phyloP scores from a whole-genome alignment of 805 yeast genomes.

The Spathaspora sp. region DNA sequence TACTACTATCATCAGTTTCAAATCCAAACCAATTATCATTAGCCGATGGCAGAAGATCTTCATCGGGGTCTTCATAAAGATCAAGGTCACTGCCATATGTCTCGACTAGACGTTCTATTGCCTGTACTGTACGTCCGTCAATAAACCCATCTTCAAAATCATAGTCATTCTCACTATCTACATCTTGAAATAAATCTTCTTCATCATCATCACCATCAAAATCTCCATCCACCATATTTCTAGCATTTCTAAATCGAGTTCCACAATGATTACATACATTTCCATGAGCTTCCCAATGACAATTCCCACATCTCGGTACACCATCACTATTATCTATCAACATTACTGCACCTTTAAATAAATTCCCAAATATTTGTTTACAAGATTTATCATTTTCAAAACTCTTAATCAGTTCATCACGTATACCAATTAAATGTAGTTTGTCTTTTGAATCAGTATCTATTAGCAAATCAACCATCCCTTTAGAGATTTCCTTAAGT shows the following conservation, averaged over 20 bases:
- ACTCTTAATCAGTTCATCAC: conserved; percentile 23
- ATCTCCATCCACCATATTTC: conserved; percentile 29
- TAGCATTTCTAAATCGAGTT: conserved; percentile 41
- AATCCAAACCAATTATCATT: conserved; percentile 18
- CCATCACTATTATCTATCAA: conserved; percentile 65
- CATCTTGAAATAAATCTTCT: conserved; percentile 16
- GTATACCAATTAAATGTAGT: conserved; percentile 18
- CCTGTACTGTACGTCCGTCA: conserved; percentile 22
- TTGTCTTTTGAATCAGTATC: conserved; percentile 25
- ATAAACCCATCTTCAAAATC: conserved; percentile 33
- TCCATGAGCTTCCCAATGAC: conserved; percentile 80
- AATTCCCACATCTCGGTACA: conserved; percentile 67
- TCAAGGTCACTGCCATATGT: conserved; percentile 10
- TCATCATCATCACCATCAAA: conserved; percentile 31
- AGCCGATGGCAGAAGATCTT: conserved; percentile 3
- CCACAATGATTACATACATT: conserved; percentile 68
- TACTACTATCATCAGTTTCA: conserved; percentile 3
- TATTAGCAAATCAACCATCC: conserved; percentile 35
- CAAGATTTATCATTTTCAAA: conserved; percentile 38
- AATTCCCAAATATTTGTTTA: conserved; percentile 42
- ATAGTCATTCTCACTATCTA: conserved; percentile 15
- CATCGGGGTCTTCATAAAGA: conserved; percentile 8
- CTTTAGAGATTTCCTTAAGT: conserved; percentile 43
- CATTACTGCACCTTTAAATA: conserved; percentile 50
- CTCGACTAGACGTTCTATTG: conserved; percentile 9